Conservation (phyloP, 2,329 filamentous ascomycete species). For the Rosellinia necatrix region DNA sequence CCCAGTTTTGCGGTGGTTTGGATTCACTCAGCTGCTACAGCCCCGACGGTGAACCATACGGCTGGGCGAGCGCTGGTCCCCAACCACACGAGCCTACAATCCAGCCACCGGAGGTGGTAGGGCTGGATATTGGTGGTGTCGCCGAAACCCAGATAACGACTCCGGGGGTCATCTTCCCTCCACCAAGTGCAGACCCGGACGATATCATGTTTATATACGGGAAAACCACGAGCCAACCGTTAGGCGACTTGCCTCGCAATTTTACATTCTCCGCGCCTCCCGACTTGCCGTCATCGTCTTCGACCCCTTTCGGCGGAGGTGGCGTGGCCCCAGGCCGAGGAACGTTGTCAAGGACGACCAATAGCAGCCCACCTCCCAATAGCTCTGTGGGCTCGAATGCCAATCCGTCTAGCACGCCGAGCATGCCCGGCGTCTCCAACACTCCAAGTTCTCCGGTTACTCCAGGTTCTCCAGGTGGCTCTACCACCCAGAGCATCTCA, state of each 20-base stretch:
- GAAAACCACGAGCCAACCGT: slow-evolving; percentile 30
- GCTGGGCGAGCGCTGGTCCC: slow-evolving; percentile 40
- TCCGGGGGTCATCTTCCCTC: slow-evolving; percentile 33
- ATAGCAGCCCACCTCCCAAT: slow-evolving; percentile 10
- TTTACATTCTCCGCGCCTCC: slow-evolving; percentile 21
- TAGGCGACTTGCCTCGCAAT: slow-evolving; percentile 33
- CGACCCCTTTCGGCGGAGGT: slow-evolving; percentile 15
- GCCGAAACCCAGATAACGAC: slow-evolving; percentile 34
- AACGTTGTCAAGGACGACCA: slow-evolving; percentile 11
- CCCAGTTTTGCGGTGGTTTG: slow-evolving; percentile 56
- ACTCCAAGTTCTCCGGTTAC: not conserved
- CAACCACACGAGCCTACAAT: slow-evolving; percentile 34
- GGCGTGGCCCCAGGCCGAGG: slow-evolving; percentile 22
- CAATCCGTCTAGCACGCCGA: not conserved
- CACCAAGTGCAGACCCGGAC: slow-evolving; percentile 26
- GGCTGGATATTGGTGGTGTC: slow-evolving; percentile 35
- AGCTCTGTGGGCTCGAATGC: not conserved
- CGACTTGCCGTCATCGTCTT: slow-evolving; percentile 14
- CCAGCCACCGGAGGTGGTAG: slow-evolving; percentile 33
- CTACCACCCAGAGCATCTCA: not conserved
- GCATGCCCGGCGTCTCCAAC: not conserved
- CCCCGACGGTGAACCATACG: slow-evolving; percentile 42
- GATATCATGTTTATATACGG: slow-evolving; percentile 31
- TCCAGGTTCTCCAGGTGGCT: not conserved
- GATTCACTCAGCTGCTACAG: slow-evolving; percentile 53